These are phyloP conservation scores for Plasmodium adleri DNA, from an alignment of 169 alveolate species.

Conservation along the genomic window DNA sequence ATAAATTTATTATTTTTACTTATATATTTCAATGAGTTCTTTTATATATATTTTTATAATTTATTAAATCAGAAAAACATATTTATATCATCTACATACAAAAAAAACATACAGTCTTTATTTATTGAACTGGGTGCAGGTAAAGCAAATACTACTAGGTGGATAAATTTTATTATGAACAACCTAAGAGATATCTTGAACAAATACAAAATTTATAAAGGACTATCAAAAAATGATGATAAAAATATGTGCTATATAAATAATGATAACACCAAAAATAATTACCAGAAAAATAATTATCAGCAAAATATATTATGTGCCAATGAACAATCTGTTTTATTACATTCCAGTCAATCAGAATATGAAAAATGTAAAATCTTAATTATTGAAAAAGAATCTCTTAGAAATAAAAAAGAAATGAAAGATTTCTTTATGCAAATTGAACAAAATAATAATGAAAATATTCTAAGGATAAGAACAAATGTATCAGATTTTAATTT, in stretches of 20 bases:
- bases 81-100: neutral
- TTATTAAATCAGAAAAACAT: neutral
- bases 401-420: conserved; percentile 61
- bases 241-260: no score
- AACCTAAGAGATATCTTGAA: neutral
- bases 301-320: no score
- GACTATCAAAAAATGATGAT: no score
- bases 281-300: no score
- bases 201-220: no score
- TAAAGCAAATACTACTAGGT: conserved; percentile 54
- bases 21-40: conserved; percentile 27
- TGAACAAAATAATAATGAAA: conserved; percentile 9
- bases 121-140: conserved; percentile 67
- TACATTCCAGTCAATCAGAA: no score
- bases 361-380: conserved; percentile 36
- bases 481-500: conserved; percentile 42
- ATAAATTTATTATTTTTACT: conserved; percentile 36
- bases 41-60: conserved; percentile 5
- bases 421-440: conserved; percentile 62
- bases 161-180: conserved; percentile 72
- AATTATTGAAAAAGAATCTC: conserved; percentile 48
- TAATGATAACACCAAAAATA: no score
- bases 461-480: conserved; percentile 38
- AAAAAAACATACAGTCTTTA: neutral
- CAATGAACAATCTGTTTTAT: no score